Base-by-base conservation (phyloP, 2,329 filamentous ascomycete genomes). In the Pseudohalonectria lignicola region DNA sequence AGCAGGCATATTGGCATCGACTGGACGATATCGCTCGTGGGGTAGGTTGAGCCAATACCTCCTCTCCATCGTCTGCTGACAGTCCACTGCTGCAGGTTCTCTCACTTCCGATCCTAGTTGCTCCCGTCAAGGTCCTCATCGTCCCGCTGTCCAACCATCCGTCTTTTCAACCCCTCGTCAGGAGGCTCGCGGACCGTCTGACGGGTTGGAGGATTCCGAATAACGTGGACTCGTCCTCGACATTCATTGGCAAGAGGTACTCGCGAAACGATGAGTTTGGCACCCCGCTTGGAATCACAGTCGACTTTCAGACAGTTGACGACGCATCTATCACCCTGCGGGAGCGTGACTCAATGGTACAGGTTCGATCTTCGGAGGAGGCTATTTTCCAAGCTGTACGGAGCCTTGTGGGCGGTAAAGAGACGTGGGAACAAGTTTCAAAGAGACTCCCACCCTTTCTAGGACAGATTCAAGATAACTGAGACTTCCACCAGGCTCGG, bases 1-100 rank as follows among this genome's bases (percentile, higher is more conserved):
- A 98, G 67, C 92, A 98, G 64, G 79, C 76, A 57, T 98, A 88
- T 74, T 98, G 92, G 90, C 86, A 80, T 39, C 83, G 92, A 46
- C 70, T 57, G 39, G 79, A 75, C 45, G 84, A 90, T 48, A 87
- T 92, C 58, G 81, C 86, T 39, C 84, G 88, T 57, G 82, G 83
- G 61, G 86, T 90, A 79, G 72, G 82, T 77, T 40, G 40, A 26
- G 8, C 31, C 21, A 38, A 30, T 25, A 28, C 45, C 40, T 17
- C 25, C n/a, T 12, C n/a, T n/a, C n/a, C n/a, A n/a, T n/a, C n/a
- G n/a, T n/a, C n/a, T 39, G n/a, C n/a, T n/a, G n/a, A n/a, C n/a
- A n/a, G n/a, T n/a, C n/a, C n/a, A n/a, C n/a, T 12, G 6, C 17
- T 13, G 39, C 6, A 71, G 67, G 67, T 72, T 11, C 59, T 72